Conservation (phyloP, 225 moss, liverwort and hornwort species). For the Asterella californica region DNA sequence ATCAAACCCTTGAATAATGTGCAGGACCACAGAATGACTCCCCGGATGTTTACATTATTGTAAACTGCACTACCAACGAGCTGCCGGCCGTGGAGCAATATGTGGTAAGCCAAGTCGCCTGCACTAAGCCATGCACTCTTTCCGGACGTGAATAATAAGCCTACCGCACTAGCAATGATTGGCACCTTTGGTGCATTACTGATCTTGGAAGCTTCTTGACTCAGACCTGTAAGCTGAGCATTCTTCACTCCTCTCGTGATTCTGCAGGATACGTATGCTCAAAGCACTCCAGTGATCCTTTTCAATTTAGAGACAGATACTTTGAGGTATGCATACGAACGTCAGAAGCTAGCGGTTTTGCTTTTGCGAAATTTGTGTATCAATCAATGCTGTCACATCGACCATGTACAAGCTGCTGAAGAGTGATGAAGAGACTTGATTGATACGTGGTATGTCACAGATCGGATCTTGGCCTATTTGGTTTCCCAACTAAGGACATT, state of each 20-base stretch:
- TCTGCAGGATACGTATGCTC: slow-evolving; percentile 45
- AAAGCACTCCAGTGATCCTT: slow-evolving; percentile 59
- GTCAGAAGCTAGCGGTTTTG: not conserved
- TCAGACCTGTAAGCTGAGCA: not conserved
- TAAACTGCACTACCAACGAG: slow-evolving; percentile 85
- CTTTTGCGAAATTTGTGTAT: not conserved
- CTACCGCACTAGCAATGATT: not conserved
- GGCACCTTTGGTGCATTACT: not conserved
- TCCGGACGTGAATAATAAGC: too few relatives aligned
- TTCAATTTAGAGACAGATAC: slow-evolving; percentile 94
- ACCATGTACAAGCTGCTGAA: not conserved
- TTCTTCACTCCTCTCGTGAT: not conserved
- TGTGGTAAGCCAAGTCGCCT: slow-evolving; percentile 29
- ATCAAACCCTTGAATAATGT: not conserved
- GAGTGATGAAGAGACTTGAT: not conserved
- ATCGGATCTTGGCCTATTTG: slow-evolving; percentile 88
- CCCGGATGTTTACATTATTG: slow-evolving; percentile 54
- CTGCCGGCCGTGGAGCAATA: slow-evolving; percentile 89
- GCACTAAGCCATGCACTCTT: too few relatives aligned
- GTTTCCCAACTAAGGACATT: slow-evolving; percentile 87
- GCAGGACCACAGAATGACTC: slow-evolving; percentile 52
- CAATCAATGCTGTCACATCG: not conserved
- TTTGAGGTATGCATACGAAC: slow-evolving; percentile 42
- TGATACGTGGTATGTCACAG: slow-evolving; percentile 20
- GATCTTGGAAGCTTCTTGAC: not conserved